Evolutionary conservation across 1,284 basidiomycete species (phyloP).

Genomic region (Neonothopanus nambi): DNA sequence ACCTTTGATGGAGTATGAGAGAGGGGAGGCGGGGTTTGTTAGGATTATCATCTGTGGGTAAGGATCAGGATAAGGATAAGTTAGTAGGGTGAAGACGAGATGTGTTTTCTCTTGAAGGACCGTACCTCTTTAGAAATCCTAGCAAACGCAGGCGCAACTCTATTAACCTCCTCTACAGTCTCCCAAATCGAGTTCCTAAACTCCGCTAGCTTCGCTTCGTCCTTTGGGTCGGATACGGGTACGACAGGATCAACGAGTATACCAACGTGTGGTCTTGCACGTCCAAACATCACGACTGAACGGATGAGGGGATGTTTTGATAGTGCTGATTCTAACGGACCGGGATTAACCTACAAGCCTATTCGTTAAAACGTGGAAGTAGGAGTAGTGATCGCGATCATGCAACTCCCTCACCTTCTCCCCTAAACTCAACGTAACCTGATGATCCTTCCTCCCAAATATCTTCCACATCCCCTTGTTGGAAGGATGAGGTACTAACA

Average conservation of each 20-base stretch:
- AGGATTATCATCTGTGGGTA: conserved; percentile 29
- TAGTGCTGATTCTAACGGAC: conserved; percentile 26
- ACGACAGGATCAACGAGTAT: conserved; percentile 30
- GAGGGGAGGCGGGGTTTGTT: conserved; percentile 33
- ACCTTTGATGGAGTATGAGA: conserved; percentile 32
- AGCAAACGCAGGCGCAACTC: conserved; percentile 40
- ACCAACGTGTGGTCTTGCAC: conserved; percentile 30
- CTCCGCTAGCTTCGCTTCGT: conserved; percentile 22
- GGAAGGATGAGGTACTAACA: conserved; percentile 43
- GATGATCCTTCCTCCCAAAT: conserved; percentile 49
- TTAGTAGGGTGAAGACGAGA: not conserved
- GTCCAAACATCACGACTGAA: conserved; percentile 31
- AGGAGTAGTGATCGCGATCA: too few species aligned
- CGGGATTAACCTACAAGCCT: conserved; percentile 34
- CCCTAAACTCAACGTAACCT: conserved; percentile 51
- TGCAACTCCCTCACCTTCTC: conserved; percentile 42
- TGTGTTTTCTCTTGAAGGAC: too few species aligned
- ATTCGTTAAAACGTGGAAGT: too few species aligned
- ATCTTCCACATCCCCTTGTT: conserved; percentile 39
- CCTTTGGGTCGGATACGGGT: conserved; percentile 23
- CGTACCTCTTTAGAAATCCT: conserved; percentile 41
- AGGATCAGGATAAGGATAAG: not conserved
- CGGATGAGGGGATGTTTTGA: conserved; percentile 23
- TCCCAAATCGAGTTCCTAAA: conserved; percentile 31
- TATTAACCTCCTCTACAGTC: conserved; percentile 38